Conservation (phyloP, 1,139 yeast genomes). For the Diutina scorzettiae region DNA sequence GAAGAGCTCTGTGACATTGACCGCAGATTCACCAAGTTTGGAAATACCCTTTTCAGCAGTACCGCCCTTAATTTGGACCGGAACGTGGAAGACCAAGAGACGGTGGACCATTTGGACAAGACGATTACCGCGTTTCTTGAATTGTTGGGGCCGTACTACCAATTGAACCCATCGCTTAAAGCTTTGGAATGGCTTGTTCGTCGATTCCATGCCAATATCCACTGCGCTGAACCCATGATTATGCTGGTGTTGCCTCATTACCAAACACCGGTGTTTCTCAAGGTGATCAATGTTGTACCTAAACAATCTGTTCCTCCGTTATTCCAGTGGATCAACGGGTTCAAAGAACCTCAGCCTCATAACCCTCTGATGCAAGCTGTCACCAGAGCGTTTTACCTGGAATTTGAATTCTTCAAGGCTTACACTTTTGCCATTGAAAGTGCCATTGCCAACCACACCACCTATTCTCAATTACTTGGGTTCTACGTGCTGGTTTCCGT, state of each 20-base stretch:
- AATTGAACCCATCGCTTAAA: conserved; percentile 61
- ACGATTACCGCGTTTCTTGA: conserved; percentile 67
- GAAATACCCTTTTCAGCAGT: conserved; percentile 65
- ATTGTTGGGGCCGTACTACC: conserved; percentile 65
- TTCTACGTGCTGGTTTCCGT: conserved; percentile 72
- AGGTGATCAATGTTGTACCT: conserved; percentile 61
- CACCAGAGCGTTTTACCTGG: conserved; percentile 57
- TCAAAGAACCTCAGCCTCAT: conserved; percentile 46
- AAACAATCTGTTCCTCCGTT: conserved; percentile 55
- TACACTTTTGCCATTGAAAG: conserved; percentile 49
- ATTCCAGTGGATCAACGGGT: conserved; percentile 59
- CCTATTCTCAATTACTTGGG: conserved; percentile 63
- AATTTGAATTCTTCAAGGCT: conserved; percentile 53
- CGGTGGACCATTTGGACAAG: conserved; percentile 56
- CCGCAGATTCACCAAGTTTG: conserved; percentile 59
- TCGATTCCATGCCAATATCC: conserved; percentile 76
- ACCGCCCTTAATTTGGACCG: conserved; percentile 72
- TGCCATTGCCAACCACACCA: conserved; percentile 39
- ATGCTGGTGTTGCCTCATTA: conserved; percentile 71
- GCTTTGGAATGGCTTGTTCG: conserved; percentile 94
- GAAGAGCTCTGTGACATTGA: conserved; percentile 63
- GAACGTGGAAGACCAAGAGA: conserved; percentile 65
- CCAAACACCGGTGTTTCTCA: conserved; percentile 56
- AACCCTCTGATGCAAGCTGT: conserved; percentile 59
- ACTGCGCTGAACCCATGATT: conserved; percentile 62